Evolutionary conservation across 1,139 yeast species (phyloP).

Genomic region (Yamadazyma taylorii): DNA sequence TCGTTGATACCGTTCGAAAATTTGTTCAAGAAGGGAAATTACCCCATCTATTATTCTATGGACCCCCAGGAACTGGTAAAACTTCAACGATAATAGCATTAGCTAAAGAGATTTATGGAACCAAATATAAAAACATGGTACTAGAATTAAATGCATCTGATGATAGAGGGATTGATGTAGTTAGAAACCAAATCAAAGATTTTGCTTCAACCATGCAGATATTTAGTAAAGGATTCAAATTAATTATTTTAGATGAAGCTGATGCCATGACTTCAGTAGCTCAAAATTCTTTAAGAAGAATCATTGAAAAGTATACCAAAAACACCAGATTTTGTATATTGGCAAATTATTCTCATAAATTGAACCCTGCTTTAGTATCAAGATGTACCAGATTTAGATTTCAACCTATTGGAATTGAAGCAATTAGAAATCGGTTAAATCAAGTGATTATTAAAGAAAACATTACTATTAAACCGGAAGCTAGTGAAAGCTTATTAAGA

Average conservation of each 20-base stretch:
- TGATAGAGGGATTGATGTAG: slow-evolving; percentile 86
- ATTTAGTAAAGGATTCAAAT: slow-evolving; percentile 76
- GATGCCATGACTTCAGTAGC: slow-evolving; percentile 99
- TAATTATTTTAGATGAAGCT: slow-evolving; percentile 94
- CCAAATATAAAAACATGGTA: slow-evolving; percentile 82
- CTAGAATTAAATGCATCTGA: slow-evolving; percentile 87
- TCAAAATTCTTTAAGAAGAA: slow-evolving; percentile 85
- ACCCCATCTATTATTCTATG: slow-evolving; percentile 90
- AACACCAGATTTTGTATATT: slow-evolving; percentile 94
- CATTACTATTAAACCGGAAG: slow-evolving; percentile 57
- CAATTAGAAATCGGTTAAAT: slow-evolving; percentile 66
- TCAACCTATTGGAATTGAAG: slow-evolving; percentile 70
- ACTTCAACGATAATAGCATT: slow-evolving; percentile 91
- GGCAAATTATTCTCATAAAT: slow-evolving; percentile 94
- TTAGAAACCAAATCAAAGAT: slow-evolving; percentile 78
- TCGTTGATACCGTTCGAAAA: slow-evolving; percentile 76
- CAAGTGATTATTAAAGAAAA: slow-evolving; percentile 70
- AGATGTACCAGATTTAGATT: slow-evolving; percentile 95
- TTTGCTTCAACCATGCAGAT: slow-evolving; percentile 92
- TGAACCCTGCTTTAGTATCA: slow-evolving; percentile 91
- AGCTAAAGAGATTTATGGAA: slow-evolving; percentile 89
- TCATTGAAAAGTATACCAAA: slow-evolving; percentile 90
- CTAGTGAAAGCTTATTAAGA: slow-evolving; percentile 62
- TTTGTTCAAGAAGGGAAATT: slow-evolving; percentile 81
- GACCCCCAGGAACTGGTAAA: slow-evolving; percentile 98